phyloP scores from a whole-genome alignment of 2,329 filamentous ascomycete species.

The Lachnellula subtilissima region DNA sequence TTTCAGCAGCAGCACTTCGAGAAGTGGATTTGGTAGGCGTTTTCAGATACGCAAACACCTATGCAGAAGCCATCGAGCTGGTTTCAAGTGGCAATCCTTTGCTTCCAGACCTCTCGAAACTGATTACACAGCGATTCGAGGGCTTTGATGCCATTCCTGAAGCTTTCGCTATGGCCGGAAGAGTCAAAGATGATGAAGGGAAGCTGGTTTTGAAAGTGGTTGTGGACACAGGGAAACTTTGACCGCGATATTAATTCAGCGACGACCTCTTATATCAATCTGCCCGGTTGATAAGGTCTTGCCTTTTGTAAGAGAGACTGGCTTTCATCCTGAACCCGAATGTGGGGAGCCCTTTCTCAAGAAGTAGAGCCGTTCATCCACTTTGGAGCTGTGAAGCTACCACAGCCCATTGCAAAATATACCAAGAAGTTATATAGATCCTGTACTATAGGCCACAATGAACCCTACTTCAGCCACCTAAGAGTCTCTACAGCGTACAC shows the following conservation, averaged over 20 bases:
- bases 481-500: too few species aligned
- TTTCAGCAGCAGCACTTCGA: slow-evolving; percentile 67
- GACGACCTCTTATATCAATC: neutral
- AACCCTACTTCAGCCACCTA: too few species aligned
- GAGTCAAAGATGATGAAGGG: slow-evolving; percentile 39
- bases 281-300: too few species aligned
- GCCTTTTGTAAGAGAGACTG: too few species aligned
- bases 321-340: too few species aligned
- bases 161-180: slow-evolving; percentile 82
- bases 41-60: slow-evolving; percentile 80
- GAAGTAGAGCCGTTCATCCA: too few species aligned
- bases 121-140: slow-evolving; percentile 81
- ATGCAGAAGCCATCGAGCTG: slow-evolving; percentile 85
- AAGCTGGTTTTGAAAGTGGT: slow-evolving; percentile 32
- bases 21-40: slow-evolving; percentile 74
- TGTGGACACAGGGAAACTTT: slow-evolving; percentile 21
- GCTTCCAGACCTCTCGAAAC: slow-evolving; percentile 68
- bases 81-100: slow-evolving; percentile 63
- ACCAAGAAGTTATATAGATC: too few species aligned
- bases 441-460: too few species aligned
- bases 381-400: too few species aligned
- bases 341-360: too few species aligned
- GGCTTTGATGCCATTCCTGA: slow-evolving; percentile 76
- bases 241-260: neutral
- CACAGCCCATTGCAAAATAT: too few species aligned